Conservation (phyloP, 2,329 filamentous ascomycete species). For the Gyromitra esculenta region DNA sequence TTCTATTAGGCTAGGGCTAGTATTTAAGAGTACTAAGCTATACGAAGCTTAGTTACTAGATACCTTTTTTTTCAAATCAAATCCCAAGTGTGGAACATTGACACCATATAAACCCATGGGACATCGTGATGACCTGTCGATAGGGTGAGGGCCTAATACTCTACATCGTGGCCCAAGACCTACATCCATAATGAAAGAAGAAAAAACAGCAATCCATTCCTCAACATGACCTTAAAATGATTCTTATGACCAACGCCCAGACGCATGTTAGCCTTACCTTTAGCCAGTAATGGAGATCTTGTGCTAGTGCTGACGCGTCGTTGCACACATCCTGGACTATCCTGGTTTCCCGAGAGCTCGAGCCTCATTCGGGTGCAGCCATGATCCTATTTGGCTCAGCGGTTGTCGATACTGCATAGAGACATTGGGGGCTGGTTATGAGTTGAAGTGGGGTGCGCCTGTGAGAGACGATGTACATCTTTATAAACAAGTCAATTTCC, state of each 20-base stretch:
- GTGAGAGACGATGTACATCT: background rate
- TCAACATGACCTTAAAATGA: background rate
- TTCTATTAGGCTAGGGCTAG: no score
- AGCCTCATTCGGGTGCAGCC: conserved; percentile 2
- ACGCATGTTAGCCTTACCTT: background rate
- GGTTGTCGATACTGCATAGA: background rate
- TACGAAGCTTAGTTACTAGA: no score
- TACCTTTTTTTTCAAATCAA: no score
- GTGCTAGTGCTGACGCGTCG: conserved; percentile 18
- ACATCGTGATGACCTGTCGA: no score
- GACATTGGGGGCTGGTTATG: background rate
- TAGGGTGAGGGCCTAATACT: background rate
- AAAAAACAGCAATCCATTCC: conserved; percentile 1
- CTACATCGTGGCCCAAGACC: background rate
- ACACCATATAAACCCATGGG: no score
- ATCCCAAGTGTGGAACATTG: no score
- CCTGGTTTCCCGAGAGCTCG: background rate
- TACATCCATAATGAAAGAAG: background rate
- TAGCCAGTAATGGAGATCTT: conserved; percentile 6
- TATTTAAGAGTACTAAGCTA: no score
- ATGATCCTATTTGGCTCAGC: background rate
- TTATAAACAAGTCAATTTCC: background rate
- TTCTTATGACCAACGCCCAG: conserved; percentile 20
- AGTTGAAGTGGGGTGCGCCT: background rate
- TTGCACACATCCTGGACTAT: background rate